Percentiles rank a stretch among this genome's conserved stretches.
These are phyloP conservation scores for Monosporascus sp. DNA, from an alignment of 2,329 filamentous ascomycete genomes.

Conservation along the genomic window DNA sequence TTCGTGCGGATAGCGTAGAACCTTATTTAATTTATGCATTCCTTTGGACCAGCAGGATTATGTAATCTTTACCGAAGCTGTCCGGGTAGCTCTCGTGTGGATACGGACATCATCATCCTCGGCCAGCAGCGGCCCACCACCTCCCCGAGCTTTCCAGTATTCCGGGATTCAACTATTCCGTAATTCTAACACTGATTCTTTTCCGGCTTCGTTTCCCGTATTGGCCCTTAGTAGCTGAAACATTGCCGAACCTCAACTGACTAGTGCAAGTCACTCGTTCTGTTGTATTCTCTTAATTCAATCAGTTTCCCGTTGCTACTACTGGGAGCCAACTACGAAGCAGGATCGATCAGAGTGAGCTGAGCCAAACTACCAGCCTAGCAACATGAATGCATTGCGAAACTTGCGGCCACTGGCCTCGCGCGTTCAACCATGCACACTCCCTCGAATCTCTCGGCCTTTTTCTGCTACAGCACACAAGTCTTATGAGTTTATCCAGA, in stretches of 20 bases:
- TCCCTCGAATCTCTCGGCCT: constrained; percentile 49
- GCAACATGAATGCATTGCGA: constrained; percentile 48
- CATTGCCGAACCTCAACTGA: not conserved
- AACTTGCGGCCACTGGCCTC: constrained; percentile 56
- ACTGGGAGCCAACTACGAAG: not conserved
- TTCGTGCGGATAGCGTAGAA: not conserved
- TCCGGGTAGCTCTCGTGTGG: too few relatives aligned
- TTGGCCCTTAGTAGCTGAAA: not conserved
- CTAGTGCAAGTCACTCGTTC: not conserved
- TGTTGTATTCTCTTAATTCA: not conserved
- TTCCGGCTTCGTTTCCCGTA: not conserved
- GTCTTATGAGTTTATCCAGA: constrained; percentile 74
- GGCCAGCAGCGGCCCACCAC: too few relatives aligned
- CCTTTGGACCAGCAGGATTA: too few relatives aligned
- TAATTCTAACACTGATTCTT: not conserved
- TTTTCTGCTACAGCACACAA: constrained; percentile 41
- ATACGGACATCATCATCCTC: too few relatives aligned
- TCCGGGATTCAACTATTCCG: too few relatives aligned
- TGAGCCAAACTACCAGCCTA: not conserved
- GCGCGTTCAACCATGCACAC: constrained; percentile 50
- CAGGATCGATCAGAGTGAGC: not conserved
- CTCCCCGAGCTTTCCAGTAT: too few relatives aligned
- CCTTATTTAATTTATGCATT: not conserved
- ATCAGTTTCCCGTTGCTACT: too few relatives aligned
- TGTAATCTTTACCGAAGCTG: too few relatives aligned